A percentile compares a stretch with the other conserved stretches of the same genome.
Conservation (phyloP, 768 basidiomycete species). For the Suillus cothurnatus region DNA sequence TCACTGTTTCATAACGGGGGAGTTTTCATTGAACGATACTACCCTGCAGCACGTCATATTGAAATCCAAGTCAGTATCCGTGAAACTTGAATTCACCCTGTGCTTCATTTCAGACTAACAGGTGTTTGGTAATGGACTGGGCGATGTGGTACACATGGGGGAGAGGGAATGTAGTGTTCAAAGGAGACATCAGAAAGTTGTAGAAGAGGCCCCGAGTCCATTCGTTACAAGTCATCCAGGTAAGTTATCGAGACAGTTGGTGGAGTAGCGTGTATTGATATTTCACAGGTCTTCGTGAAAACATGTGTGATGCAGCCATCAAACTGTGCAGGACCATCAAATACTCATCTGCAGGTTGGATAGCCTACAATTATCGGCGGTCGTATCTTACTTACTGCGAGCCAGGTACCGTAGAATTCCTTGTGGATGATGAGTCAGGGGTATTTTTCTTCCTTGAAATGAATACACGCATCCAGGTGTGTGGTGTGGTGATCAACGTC, state of each 20-base stretch:
- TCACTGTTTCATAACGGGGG: constrained; percentile 50
- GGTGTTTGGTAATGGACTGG: constrained; percentile 68
- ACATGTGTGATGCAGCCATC: constrained; percentile 57
- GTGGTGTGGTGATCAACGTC: background rate
- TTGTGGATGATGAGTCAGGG: constrained; percentile 54
- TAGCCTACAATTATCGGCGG: background rate
- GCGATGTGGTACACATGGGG: constrained; percentile 61
- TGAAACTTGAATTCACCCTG: background rate
- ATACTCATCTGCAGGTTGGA: constrained; percentile 59
- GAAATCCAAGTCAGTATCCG: constrained; percentile 58
- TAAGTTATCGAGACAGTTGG: constrained; percentile 20
- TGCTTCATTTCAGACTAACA: constrained; percentile 24
- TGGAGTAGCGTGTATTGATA: background rate
- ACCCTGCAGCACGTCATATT: constrained; percentile 57
- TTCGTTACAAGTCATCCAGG: constrained; percentile 51
- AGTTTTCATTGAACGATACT: constrained; percentile 63
- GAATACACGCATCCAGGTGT: constrained; percentile 66
- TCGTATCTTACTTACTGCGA: background rate
- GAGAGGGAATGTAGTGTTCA: constrained; percentile 75
- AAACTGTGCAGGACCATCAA: constrained; percentile 48
- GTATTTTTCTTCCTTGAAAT: constrained; percentile 72
- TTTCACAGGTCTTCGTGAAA: constrained; percentile 42
- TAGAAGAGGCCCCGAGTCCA: constrained; percentile 70
- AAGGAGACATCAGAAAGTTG: constrained; percentile 70
- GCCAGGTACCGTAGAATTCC: constrained; percentile 67